Evolutionary conservation across 495 filamentous ascomycete genomes (phyloP).

Genomic region (Sabuloglossum arenarium): DNA sequence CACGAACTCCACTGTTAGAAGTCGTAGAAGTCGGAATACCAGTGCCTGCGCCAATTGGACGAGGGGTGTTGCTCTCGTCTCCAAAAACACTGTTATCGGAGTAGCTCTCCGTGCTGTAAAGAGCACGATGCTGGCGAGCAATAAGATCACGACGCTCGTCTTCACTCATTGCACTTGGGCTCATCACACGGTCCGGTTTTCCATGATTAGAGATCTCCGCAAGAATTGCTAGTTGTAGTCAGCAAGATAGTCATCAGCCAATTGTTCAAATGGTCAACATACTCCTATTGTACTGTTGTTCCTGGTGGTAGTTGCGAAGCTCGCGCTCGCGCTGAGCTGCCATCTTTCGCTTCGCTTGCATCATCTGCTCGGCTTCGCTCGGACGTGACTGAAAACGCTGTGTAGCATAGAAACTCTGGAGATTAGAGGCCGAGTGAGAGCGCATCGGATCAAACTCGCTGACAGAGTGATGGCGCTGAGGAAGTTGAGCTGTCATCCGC

Average conservation of each 20-base stretch:
- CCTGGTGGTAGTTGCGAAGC: constrained; percentile 98
- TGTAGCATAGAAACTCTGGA: constrained; percentile 82
- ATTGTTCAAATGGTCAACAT: constrained; percentile 15
- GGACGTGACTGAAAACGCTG: constrained; percentile 85
- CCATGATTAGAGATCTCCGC: constrained; percentile 56
- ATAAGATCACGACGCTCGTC: constrained; percentile 93
- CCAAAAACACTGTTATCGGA: constrained; percentile 35
- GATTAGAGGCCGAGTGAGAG: constrained; percentile 52
- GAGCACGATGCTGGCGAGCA: constrained; percentile 75
- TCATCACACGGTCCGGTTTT: constrained; percentile 82
- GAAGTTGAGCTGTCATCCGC: constrained; percentile 6
- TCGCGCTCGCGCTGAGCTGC: constrained; percentile 97
- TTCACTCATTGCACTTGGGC: constrained; percentile 79
- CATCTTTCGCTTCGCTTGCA: constrained; percentile 97
- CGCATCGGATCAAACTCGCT: constrained; percentile 67
- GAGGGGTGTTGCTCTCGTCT: constrained; percentile 37
- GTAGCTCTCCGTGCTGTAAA: constrained; percentile 64
- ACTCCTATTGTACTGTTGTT: constrained; percentile 99
- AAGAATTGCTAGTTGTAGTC: constrained; percentile 44
- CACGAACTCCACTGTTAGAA: constrained; percentile 22
- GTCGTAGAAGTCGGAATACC: constrained; percentile 29
- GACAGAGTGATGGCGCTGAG: constrained; percentile 61
- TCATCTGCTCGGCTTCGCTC: constrained; percentile 93
- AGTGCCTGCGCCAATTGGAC: constrained; percentile 34
- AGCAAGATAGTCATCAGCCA: constrained; percentile 15